Percentiles rank a stretch among this genome's conserved stretches.
These are phyloP conservation scores for Pulicaria dysenterica DNA, from an alignment of 129 eudicot genomes.

Conservation along the genomic window DNA sequence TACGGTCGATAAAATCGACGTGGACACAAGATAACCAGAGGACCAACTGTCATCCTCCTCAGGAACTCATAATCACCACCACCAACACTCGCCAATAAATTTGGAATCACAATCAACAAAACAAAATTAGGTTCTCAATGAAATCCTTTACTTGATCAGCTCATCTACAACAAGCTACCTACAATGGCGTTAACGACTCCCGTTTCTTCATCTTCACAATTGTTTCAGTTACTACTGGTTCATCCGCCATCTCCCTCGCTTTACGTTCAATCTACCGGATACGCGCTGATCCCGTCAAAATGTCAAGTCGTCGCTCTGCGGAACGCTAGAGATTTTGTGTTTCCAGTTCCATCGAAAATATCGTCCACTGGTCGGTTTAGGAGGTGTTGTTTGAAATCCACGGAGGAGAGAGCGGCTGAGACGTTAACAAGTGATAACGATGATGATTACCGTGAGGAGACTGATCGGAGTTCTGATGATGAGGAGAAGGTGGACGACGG, in stretches of 20 bases:
- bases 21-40: slow-evolving; percentile 42
- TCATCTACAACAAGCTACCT: slow-evolving; percentile 4
- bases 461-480: slow-evolving; percentile 29
- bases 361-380: slow-evolving; percentile 27
- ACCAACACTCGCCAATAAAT: not conserved
- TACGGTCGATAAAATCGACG: slow-evolving; percentile 18
- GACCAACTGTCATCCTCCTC: slow-evolving; percentile 32
- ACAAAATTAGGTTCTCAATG: slow-evolving; percentile 9
- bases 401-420: slow-evolving; percentile 50
- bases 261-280: slow-evolving; percentile 35
- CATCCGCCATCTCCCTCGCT: slow-evolving; percentile 35
- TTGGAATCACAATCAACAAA: not conserved
- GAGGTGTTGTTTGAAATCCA: slow-evolving; percentile 53
- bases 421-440: slow-evolving; percentile 34
- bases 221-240: slow-evolving; percentile 48
- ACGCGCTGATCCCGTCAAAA: slow-evolving; percentile 39
- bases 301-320: slow-evolving; percentile 36
- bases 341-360: slow-evolving; percentile 29
- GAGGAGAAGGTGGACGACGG: slow-evolving; percentile 30
- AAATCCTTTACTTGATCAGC: slow-evolving; percentile 21
- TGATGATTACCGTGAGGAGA: slow-evolving; percentile 35
- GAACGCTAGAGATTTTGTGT: slow-evolving; percentile 33
- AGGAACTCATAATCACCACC: slow-evolving; percentile 20
- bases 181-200: slow-evolving; percentile 54
- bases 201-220: slow-evolving; percentile 40